Base-by-base conservation (phyloP, 139 green algal species). In the Picochlorum sp. region DNA sequence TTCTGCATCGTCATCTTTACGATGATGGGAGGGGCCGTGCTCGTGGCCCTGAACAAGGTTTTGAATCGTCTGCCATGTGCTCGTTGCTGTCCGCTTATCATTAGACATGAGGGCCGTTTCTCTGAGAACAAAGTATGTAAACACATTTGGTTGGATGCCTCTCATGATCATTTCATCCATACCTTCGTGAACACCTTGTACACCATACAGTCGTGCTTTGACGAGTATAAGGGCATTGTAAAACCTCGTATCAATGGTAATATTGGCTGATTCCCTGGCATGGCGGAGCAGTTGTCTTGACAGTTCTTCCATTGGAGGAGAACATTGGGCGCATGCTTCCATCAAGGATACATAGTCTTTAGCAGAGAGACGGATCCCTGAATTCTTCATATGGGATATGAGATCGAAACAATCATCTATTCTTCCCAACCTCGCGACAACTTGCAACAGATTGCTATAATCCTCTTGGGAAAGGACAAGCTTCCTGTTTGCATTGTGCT, bases 81-180 rank as follows among this genome's bases (percentile, higher is more conserved):
- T 54, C 23, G 47, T 26, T 54, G n/a, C 47, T 20, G n/a, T 54
- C n/a, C 47, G 18, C 7, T 24, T 54, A 21, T 54, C 47, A 54
- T 54, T 20, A 20, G 16, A 21, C 16, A 54, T 20, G 18, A 54
- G 16, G 1, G 47, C 47, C 3, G n/a, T 21, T 54, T 54, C 47
- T 54, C 47, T 54, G 15, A 54, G n/a, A 26, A 54, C 47, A 54
- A 54, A 54, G 15, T 54, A 54, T 26, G 47, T 26, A 54, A 54
- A 54, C 8, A 54, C 47, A 21, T 54, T 54, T 26, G 47, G 47
- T 21, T 54, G 16, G n/a, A 54, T 21, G 6, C 16, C n/a, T 20
- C 47, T 21, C 47, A 20, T 26, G 10, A 26, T 54, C 47, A 54
- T 54, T 54, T 54, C n/a, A 21, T 54, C 47, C 16, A 54, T 54